Conservation (phyloP, 1,139 yeast genomes). For the Yamadazyma jaroonii region DNA sequence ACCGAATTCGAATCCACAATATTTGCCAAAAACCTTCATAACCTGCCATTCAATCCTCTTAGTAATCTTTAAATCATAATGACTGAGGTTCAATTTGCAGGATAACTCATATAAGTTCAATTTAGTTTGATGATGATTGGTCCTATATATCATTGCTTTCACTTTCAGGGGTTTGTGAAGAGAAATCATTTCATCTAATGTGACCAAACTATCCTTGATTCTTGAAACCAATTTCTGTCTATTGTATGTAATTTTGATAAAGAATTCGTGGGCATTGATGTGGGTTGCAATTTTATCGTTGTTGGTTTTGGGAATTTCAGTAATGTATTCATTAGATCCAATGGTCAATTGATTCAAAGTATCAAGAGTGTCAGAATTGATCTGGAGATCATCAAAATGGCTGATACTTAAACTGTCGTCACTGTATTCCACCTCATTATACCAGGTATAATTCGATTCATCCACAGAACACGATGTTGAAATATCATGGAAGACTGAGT, state of each 20-base stretch:
- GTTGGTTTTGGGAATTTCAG: no score
- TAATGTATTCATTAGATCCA: no score
- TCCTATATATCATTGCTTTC: conserved; percentile 9
- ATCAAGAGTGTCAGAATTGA: no score
- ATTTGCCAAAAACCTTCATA: conserved; percentile 52
- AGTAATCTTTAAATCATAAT: conserved; percentile 9
- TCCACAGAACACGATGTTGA: no score
- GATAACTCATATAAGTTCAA: conserved; percentile 28
- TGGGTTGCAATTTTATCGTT: no score
- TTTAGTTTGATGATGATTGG: conserved; percentile 13
- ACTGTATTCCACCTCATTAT: no score
- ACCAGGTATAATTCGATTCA: no score
- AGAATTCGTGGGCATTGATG: no score
- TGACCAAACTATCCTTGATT: conserved; percentile 1
- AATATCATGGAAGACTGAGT: no score
- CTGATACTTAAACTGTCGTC: no score
- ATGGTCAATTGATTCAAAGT: no score
- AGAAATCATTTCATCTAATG: conserved; percentile 3
- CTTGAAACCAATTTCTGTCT: conserved; percentile 1
- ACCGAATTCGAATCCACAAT: conserved; percentile 68
- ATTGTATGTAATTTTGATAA: conserved; percentile 2
- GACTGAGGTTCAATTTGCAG: conserved; percentile 22
- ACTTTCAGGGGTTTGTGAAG: not conserved
- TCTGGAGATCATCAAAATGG: no score
- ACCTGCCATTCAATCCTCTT: conserved; percentile 51